A percentile compares a stretch with the other conserved stretches of the same genome.
phyloP scores from a whole-genome alignment of 805 yeast species.

The Spencermartinsiella europaea region DNA sequence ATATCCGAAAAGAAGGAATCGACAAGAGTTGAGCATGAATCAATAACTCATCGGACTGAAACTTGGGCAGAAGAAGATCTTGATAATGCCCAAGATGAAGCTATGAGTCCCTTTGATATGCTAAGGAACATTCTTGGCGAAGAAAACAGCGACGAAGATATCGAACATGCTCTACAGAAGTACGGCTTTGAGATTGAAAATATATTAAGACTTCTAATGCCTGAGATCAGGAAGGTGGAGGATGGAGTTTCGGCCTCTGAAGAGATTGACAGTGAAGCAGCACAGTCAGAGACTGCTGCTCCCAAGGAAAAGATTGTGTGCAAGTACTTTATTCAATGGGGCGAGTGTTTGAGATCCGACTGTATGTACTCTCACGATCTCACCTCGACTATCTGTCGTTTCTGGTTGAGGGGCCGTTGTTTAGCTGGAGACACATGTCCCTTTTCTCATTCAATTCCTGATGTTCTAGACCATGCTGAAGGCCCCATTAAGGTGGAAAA shows the following conservation, averaged over 20 bases:
- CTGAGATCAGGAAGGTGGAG: not conserved
- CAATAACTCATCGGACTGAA: not conserved
- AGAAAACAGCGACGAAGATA: constrained; percentile 30
- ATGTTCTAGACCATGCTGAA: constrained; percentile 17
- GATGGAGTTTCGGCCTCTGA: not conserved
- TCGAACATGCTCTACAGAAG: constrained; percentile 35
- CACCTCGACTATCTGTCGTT: constrained; percentile 39
- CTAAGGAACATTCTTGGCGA: constrained; percentile 33
- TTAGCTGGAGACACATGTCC: constrained; percentile 39
- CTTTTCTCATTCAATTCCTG: constrained; percentile 38
- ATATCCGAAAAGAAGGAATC: not conserved
- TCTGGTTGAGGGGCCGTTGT: constrained; percentile 44
- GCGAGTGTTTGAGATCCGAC: constrained; percentile 41
- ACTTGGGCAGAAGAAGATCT: no score
- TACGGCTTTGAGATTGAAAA: constrained; percentile 34
- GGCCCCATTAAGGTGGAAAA: not conserved
- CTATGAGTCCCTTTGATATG: constrained; percentile 35
- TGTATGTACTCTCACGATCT: constrained; percentile 45
- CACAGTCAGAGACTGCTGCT: constrained; percentile 1
- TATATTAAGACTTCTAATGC: constrained; percentile 23
- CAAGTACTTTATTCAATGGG: constrained; percentile 38
- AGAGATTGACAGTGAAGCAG: not conserved
- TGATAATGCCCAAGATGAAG: constrained; percentile 1
- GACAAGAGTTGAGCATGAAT: not conserved
- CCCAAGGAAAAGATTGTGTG: constrained; percentile 32